Percentiles rank a stretch among this genome's conserved stretches.
phyloP scores from a whole-genome alignment of 2,329 filamentous ascomycete species.

The Microdochium trichocladiopsis region DNA sequence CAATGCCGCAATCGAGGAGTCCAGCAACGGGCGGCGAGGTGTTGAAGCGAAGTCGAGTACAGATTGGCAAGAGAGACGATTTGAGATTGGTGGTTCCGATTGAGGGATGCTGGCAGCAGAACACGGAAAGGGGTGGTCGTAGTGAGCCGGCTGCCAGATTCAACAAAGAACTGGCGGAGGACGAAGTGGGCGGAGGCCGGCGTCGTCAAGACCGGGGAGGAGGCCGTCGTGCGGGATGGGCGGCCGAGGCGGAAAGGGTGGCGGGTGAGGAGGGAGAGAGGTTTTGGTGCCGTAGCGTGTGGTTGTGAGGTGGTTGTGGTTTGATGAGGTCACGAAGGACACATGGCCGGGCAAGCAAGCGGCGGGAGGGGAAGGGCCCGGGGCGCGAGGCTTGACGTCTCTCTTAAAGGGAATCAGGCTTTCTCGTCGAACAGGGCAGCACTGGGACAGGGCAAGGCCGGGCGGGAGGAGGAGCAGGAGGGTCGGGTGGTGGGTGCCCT shows the following conservation, averaged over 20 bases:
- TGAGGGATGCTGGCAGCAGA: background rate
- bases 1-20: background rate
- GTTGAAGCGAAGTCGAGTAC: background rate
- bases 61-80: background rate
- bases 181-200: background rate
- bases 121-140: background rate
- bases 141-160: constrained; percentile 17
- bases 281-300: background rate
- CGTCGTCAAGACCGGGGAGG: background rate
- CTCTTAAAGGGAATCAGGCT: background rate
- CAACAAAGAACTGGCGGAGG: constrained; percentile 23
- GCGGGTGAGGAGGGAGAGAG: background rate
- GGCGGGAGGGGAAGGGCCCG: constrained; percentile 1
- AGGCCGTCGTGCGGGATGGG: background rate
- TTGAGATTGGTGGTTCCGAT: background rate
- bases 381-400: constrained; percentile 1
- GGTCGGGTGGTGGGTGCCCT: background rate
- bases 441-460: background rate
- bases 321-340: constrained; percentile 1
- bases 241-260: background rate
- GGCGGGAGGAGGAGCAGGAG: background rate
- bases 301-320: background rate
- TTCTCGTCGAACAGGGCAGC: background rate
- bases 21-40: background rate
- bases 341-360: background rate